These are phyloP conservation scores for Russula earlei DNA, from an alignment of 768 basidiomycete species.

Conservation along the genomic window DNA sequence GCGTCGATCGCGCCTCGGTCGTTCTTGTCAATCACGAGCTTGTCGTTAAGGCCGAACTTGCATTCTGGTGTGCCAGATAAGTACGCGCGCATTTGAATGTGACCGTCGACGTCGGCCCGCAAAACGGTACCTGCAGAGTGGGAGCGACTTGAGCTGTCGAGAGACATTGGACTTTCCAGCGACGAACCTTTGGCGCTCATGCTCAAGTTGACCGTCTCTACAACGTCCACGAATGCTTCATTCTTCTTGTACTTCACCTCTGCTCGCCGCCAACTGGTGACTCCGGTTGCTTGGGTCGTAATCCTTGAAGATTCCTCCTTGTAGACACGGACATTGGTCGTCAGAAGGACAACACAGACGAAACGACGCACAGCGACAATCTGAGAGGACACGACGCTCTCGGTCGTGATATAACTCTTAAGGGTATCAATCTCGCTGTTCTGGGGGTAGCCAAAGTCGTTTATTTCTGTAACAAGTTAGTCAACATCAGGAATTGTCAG, in stretches of 20 bases:
- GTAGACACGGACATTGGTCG: neutral
- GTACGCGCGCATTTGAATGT: slow-evolving; percentile 97
- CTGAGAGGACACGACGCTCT: slow-evolving; percentile 84
- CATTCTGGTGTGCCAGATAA: slow-evolving; percentile 95
- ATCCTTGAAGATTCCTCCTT: slow-evolving; percentile 98
- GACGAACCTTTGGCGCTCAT: slow-evolving; percentile 91
- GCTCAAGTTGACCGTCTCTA: slow-evolving; percentile 90
- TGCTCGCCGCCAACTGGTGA: slow-evolving; percentile 88
- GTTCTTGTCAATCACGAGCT: slow-evolving; percentile 90
- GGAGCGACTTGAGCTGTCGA: neutral
- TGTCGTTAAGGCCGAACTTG: slow-evolving; percentile 98
- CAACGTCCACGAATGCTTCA: slow-evolving; percentile 99
- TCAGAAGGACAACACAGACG: neutral
- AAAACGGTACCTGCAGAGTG: slow-evolving; percentile 60
- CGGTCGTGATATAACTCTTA: slow-evolving; percentile 96
- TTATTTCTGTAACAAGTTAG: slow-evolving; percentile 59
- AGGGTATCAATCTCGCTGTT: slow-evolving; percentile 98
- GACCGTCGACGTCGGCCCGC: slow-evolving; percentile 95
- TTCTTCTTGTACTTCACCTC: slow-evolving; percentile 99
- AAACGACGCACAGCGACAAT: slow-evolving; percentile 59
- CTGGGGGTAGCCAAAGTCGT: slow-evolving; percentile 98
- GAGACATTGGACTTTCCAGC: neutral
- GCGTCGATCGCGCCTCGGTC: slow-evolving; percentile 52
- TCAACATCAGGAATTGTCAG: neutral
- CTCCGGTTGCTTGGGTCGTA: slow-evolving; percentile 93